Conservation (phyloP, 345 rosid genomes). For the Salix koriyanagi region DNA sequence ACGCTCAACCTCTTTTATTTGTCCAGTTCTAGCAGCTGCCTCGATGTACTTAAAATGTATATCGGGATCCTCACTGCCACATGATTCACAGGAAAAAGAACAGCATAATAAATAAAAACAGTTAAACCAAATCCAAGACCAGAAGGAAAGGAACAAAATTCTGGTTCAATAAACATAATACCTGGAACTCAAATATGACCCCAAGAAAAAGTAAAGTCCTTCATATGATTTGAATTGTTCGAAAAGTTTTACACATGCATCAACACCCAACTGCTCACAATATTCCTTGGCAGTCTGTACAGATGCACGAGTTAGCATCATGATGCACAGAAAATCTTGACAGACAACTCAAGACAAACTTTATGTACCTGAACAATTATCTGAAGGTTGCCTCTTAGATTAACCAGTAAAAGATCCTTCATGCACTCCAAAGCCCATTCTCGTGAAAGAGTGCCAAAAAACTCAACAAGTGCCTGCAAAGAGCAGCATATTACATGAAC, state of each 20-base stretch:
- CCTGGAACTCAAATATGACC: slow-evolving; percentile 97
- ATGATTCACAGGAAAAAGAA: background rate
- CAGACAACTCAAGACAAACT: slow-evolving; percentile 15
- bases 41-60: slow-evolving; percentile 97
- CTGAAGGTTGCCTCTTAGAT: slow-evolving; percentile 92
- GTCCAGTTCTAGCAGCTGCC: slow-evolving; percentile 87
- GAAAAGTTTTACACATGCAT: slow-evolving; percentile 85
- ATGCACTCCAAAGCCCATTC: slow-evolving; percentile 99
- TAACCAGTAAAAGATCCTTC: slow-evolving; percentile 94
- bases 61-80: slow-evolving; percentile 93
- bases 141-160: background rate
- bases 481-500: background rate
- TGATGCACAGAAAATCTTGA: slow-evolving; percentile 1
- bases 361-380: slow-evolving; percentile 86
- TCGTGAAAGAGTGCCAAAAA: slow-evolving; percentile 92
- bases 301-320: background rate
- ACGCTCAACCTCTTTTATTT: slow-evolving; percentile 98
- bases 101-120: slow-evolving; percentile 2
- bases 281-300: slow-evolving; percentile 95
- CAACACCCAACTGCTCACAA: slow-evolving; percentile 95
- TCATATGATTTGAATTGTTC: slow-evolving; percentile 98
- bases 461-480: slow-evolving; percentile 90
- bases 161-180: slow-evolving; percentile 4
- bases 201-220: slow-evolving; percentile 95
- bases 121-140: slow-evolving; percentile 6